Base-by-base conservation (phyloP, 2,329 filamentous ascomycete species). In the Aureobasidium sp. region DNA sequence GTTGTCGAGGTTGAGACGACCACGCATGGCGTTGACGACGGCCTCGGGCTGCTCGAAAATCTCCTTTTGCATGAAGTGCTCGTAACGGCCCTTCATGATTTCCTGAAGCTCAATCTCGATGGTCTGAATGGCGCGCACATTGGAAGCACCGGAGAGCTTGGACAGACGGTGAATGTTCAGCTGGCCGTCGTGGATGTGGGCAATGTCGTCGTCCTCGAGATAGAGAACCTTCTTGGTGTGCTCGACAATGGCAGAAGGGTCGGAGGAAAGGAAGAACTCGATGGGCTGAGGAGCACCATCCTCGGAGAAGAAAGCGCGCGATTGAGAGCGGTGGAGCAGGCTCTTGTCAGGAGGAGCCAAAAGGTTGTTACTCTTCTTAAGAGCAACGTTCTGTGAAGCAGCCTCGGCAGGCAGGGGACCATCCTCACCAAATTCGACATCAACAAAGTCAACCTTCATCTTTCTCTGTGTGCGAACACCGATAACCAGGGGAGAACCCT, bases 61-160 rank as follows among this genome's bases (percentile, higher is more conserved):
- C 73, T 98, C 93, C 83, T 98, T 98, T 73, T 98, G 93, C 93
- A 98, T 98, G 80, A 96, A 98, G 78, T 98, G 93, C 72, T 98
- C 93, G 74, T 97, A 98, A 71, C 93, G 94, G 73, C 93, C 93
- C 85, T 98, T 98, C 93, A 98, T 98, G 74, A 98, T 98, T 79
- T 98, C 90, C 78, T 98, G 93, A 60, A 98, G 85, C 79, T 98
- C 90, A 47, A 98, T 87, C 79, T 98, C 93, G 54, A 98, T 83
- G 53, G 93, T 98, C 80, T 98, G 93, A 71, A 98, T 98, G 64
- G 88, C 89, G 70, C 93, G 90, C 63, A 97, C 90, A 69, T 97
- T 96, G 74, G 89, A 95, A 68, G 87, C 90, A 59, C 90, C 90
- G 69, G 97, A 91, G 63, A 90, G 86, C 83, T 97, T 97, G 74